Conservation (phyloP, 805 yeast species). For the Yarrowia osloensis region DNA sequence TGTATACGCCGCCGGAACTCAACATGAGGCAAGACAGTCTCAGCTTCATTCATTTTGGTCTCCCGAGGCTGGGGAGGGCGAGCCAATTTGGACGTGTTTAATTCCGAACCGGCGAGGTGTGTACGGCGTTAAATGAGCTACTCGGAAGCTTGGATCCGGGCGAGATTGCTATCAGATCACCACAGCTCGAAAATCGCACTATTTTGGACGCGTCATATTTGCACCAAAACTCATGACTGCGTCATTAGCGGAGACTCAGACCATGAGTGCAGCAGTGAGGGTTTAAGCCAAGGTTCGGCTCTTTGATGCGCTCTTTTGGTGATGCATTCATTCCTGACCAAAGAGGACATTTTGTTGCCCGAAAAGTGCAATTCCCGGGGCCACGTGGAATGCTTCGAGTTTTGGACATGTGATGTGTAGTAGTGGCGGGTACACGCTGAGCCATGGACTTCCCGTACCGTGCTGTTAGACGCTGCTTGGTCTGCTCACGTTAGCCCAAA, state of each 20-base stretch:
- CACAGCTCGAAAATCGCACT: neutral
- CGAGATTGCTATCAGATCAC: constrained; percentile 18
- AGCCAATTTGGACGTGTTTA: neutral
- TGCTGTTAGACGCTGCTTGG: neutral
- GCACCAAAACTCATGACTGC: neutral
- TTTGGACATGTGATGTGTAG: no score
- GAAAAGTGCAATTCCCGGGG: neutral
- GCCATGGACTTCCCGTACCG: neutral
- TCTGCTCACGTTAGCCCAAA: neutral
- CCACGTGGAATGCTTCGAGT: neutral
- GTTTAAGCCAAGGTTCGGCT: constrained; percentile 4
- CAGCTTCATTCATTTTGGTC: neutral
- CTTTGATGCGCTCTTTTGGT: constrained; percentile 10
- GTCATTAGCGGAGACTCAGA: neutral
- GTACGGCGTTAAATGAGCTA: neutral
- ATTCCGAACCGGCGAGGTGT: neutral
- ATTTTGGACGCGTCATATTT: constrained; percentile 5
- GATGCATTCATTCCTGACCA: constrained; percentile 1
- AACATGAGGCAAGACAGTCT: constrained; percentile 12
- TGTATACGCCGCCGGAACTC: neutral
- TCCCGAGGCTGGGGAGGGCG: neutral
- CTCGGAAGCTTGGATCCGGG: neutral
- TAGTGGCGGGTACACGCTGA: no score
- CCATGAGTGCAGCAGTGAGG: neutral
- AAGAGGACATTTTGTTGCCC: neutral